A percentile compares a stretch with the other conserved stretches of the same genome.
Evolutionary conservation across 2,329 filamentous ascomycete genomes (phyloP).

Genomic region (Colletotrichum spaethianum): DNA sequence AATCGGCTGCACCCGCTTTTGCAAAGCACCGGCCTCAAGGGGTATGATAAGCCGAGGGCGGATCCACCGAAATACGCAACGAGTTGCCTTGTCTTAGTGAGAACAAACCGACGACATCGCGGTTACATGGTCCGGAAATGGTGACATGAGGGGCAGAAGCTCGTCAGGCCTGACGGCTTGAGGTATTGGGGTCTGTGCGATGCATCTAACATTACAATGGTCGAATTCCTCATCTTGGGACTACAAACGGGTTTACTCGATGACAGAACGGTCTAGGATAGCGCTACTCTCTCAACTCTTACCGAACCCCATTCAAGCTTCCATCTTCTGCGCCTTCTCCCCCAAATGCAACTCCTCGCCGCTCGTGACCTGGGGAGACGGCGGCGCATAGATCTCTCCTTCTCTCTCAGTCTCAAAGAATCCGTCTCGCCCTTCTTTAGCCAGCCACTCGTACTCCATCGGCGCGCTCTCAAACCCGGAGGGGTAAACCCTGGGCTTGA

Average conservation of each 20-base stretch:
- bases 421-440: constrained; percentile 45
- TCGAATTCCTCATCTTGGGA: too few species aligned
- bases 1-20: neutral
- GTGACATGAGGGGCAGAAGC: neutral
- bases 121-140: neutral
- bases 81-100: neutral
- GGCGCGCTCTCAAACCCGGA: constrained; percentile 41
- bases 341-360: constrained; percentile 26
- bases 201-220: neutral
- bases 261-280: neutral
- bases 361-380: constrained; percentile 29
- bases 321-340: constrained; percentile 30
- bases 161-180: neutral
- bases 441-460: constrained; percentile 44
- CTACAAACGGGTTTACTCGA: neutral
- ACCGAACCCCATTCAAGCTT: neutral
- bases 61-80: constrained; percentile 18
- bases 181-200: neutral
- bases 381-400: constrained; percentile 34
- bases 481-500: constrained; percentile 45
- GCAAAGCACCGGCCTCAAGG: neutral
- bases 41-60: constrained; percentile 18
- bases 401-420: constrained; percentile 46
- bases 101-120: neutral
- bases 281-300: neutral